Evolutionary conservation across 352 stramenopile species (phyloP), one percentile per base, ranked within the genome.

Genomic region (Phytophthora hibernalis): DNA sequence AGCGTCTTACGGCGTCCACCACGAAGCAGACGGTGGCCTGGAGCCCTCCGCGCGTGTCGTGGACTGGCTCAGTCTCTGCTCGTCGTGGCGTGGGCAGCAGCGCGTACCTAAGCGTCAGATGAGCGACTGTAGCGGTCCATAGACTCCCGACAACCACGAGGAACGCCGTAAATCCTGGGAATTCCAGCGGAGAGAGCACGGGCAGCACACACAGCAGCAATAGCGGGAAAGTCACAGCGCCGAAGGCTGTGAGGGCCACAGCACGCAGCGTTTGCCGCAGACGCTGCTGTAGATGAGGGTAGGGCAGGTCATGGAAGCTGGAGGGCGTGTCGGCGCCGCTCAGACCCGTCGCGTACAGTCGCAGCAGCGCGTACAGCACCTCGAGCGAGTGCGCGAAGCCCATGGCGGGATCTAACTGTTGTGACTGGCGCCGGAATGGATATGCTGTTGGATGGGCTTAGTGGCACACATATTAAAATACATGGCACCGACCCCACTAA

Each of bases 261-360:
- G 67, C 78, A 54, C 76, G 78, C 30, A 87, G 51, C 21, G 76
- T 76, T 42, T 86, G 80, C 60, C 85, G 78, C 49, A 89, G 60
- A 8, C 79, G 76, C 67, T 84, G 80, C 62, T 89, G 80, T 10
- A 89, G 48, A 24, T 84, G 73, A 20, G 76, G 76, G 47, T 76
- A 79, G 6, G 71, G 78, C 2, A 67, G 28, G 22, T 68, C 47
- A 8, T 30, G 52, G 47, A 48, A 63, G 40, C 28, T 37, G 7
- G 40, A 21, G 1, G 40, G 65, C 0, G 65, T 51, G 13, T 49
- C 22, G 5, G 37, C 21, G 16, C 58, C 26, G 53, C 57, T 62
- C 20, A 47, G 8, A 18, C 37, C 56, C 6, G 57, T 38, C 26
- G 61, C 37, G 50, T 69, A 77, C 31, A 83, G 54, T 44, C 68